Base-by-base conservation (phyloP, 2,329 filamentous ascomycete genomes). In the Ascochyta lentis region DNA sequence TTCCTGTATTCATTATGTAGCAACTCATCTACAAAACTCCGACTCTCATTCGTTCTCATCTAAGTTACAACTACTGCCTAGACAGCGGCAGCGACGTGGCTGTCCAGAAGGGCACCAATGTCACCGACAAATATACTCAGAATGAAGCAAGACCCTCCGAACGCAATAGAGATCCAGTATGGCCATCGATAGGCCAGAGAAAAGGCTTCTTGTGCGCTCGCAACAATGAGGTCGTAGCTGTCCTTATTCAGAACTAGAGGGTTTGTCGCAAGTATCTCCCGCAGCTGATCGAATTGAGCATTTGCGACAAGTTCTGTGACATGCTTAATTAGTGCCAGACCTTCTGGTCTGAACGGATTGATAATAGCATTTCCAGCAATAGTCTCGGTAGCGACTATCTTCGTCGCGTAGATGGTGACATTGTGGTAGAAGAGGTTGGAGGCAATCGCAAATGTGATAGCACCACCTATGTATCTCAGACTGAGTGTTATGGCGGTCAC, bases 401-500 rank as follows among this genome's bases (percentile, higher is more conserved):
- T 53, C 3, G 56, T 63, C 1, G 67, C 59, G 23, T 68, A 63
- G 6, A 58, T 49, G 13, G 59, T 66, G 51, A 67, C 61, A 27
- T 69, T 58, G 40, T 54, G 60, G 37, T 63, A 65, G 57, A 76
- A 75, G 16, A 76, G 59, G 54, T 75, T 75, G 39, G 71, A 73
- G 61, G 77, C 80, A 3, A 79, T 66, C n/a, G 82, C 81, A 68
- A 86, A 89, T 31, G 85, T 87, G 56, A 90, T 83, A 12, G 83
- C 81, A 27, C 87, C 87, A 42, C 88, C 88, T 33, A 90, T 81
- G 50, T 89, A 86, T 34, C 88, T 86, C 61, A 90, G 84, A n/a
- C 86, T 83, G 34, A 90, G 81, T 0, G 88, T 89, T 22, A 91
- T 77, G 6, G 88, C 86, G 1, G 87, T 84, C 41, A 89, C 81